Evolutionary conservation across 768 basidiomycete species (phyloP).

Genomic region (Boletus rubescentipes): DNA sequence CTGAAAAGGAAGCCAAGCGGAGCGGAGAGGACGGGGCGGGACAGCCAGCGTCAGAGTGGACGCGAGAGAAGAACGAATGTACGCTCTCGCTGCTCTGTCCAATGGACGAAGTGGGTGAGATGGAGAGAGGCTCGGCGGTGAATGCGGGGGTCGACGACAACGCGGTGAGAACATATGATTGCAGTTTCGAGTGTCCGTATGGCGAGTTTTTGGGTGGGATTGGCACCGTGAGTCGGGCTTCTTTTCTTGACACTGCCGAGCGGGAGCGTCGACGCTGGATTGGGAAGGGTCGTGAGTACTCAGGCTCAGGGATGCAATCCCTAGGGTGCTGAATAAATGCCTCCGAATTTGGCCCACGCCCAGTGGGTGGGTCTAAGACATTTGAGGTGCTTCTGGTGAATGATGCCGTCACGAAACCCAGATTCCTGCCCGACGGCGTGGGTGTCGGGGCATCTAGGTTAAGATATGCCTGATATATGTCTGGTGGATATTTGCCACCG

Average conservation of each 20-base stretch:
- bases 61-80: slow-evolving; percentile 22
- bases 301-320: slow-evolving; percentile 8
- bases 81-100: slow-evolving; percentile 29
- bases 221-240: slow-evolving; percentile 27
- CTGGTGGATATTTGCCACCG: slow-evolving; percentile 33
- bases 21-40: slow-evolving; percentile 30
- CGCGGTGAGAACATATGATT: slow-evolving; percentile 25
- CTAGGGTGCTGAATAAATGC: slow-evolving; percentile 12
- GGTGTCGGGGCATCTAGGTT: slow-evolving; percentile 12
- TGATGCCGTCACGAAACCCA: slow-evolving; percentile 18
- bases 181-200: slow-evolving; percentile 31
- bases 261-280: slow-evolving; percentile 35
- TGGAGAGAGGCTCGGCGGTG: slow-evolving; percentile 26
- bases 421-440: slow-evolving; percentile 4
- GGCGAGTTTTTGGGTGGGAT: slow-evolving; percentile 30
- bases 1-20: slow-evolving; percentile 24
- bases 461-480: slow-evolving; percentile 30
- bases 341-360: slow-evolving; percentile 5
- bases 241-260: slow-evolving; percentile 34
- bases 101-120: slow-evolving; percentile 28
- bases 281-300: slow-evolving; percentile 14
- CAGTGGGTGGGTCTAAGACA: slow-evolving; percentile 11
- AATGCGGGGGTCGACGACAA: slow-evolving; percentile 29
- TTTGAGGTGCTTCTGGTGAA: slow-evolving; percentile 25
- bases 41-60: slow-evolving; percentile 17